phyloP scores from a whole-genome alignment of 2,329 filamentous ascomycete species.

The Nemania sp. region DNA sequence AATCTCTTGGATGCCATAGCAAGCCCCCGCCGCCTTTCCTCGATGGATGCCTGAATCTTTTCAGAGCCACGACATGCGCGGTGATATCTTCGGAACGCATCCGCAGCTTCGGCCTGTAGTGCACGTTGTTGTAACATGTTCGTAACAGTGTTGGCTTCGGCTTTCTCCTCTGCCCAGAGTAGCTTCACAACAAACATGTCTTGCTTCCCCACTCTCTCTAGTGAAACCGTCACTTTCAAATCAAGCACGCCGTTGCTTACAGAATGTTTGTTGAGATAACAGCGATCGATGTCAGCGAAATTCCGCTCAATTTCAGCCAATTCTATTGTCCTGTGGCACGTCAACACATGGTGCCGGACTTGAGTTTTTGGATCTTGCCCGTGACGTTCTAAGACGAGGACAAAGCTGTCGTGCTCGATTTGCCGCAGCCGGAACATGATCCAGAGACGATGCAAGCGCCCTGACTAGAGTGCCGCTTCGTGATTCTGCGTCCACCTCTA shows the following conservation, averaged over 20 bases:
- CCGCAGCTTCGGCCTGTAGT: too few species aligned
- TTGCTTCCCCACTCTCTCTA: neutral
- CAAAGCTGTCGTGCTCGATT: neutral
- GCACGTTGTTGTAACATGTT: too few species aligned
- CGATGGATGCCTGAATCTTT: too few species aligned
- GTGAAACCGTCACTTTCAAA: neutral
- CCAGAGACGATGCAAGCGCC: constrained; percentile 2
- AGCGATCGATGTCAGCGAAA: neutral
- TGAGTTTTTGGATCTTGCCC: neutral
- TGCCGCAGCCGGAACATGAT: neutral
- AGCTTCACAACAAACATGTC: constrained; percentile 7
- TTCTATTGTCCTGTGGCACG: neutral
- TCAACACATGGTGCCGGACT: neutral
- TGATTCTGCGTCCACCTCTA: too few species aligned
- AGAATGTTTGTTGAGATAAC: neutral
- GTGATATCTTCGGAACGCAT: too few species aligned
- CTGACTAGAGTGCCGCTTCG: too few species aligned
- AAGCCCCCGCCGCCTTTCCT: too few species aligned
- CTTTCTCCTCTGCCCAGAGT: too few species aligned
- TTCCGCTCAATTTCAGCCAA: neutral
- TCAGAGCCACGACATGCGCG: too few species aligned
- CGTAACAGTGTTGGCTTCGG: too few species aligned
- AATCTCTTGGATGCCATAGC: too few species aligned
- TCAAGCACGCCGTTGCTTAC: neutral
- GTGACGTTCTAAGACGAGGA: neutral